Conservation (phyloP, 306 rosid species). For the peach (Prunus persica) region Prunus_persica_NCBIv2 NC_034016.1:13150501-13151000, state of each 20-base stretch:
- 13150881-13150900: conserved; percentile 96
- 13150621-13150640: neutral
- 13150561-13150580: neutral
- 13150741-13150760: conserved; percentile 7
- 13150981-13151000: conserved; percentile 81
- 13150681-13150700: neutral
- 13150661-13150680: neutral
- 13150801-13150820: conserved; percentile 83
- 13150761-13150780: conserved; percentile 46
- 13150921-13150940: conserved; percentile 86
- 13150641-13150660: too few species aligned
- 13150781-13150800: conserved; percentile 87
- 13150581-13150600: neutral
- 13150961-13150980: conserved; percentile 95
- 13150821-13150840: conserved; percentile 81
- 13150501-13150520: neutral
- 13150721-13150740: conserved; percentile 24
- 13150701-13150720: neutral
- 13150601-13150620: neutral
- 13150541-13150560: neutral
- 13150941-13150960: conserved; percentile 94
- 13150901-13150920: conserved; percentile 91
- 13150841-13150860: conserved; percentile 93
- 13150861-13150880: conserved; percentile 95
- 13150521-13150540: neutral